phyloP scores from a whole-genome alignment of 1,284 basidiomycete species.

The Singerocomus rubriflavus region DNA sequence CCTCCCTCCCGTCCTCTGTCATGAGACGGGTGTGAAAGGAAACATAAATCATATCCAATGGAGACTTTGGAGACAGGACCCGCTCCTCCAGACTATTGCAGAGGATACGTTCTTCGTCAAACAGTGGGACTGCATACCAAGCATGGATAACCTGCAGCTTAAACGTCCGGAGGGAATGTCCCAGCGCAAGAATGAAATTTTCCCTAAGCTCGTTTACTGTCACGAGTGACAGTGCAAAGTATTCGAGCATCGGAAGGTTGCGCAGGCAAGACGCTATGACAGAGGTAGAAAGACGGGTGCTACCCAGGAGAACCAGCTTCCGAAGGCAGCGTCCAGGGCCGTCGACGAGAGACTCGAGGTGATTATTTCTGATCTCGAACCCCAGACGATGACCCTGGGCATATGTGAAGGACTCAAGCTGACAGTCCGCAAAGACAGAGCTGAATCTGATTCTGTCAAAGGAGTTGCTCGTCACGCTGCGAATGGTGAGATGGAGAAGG shows the following conservation, averaged over 20 bases:
- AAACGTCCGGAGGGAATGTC: conserved; percentile 29
- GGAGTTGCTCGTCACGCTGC: conserved; percentile 35
- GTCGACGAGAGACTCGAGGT: conserved; percentile 34
- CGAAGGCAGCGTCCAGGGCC: conserved; percentile 29
- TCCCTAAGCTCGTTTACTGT: conserved; percentile 36
- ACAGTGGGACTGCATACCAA: conserved; percentile 32
- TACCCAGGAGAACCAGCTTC: conserved; percentile 39
- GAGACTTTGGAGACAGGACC: conserved; percentile 11
- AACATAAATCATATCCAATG: conserved; percentile 18
- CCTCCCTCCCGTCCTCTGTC: conserved; percentile 23
- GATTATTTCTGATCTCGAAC: conserved; percentile 38
- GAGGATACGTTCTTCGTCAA: conserved; percentile 35
- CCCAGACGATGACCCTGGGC: conserved; percentile 35
- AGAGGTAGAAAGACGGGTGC: conserved; percentile 33
- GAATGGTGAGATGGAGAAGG: conserved; percentile 34
- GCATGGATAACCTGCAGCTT: conserved; percentile 39
- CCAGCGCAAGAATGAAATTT: conserved; percentile 36
- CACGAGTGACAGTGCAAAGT: conserved; percentile 39
- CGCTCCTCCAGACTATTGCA: conserved; percentile 24
- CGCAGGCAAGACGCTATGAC: conserved; percentile 32
- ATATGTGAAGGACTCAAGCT: conserved; percentile 37
- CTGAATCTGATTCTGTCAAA: conserved; percentile 36
- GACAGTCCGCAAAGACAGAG: conserved; percentile 27
- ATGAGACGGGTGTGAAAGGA: conserved; percentile 30
- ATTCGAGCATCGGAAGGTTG: conserved; percentile 31